Evolutionary conservation across 768 basidiomycete genomes (phyloP).

Genomic region (Tylopilus cervinicoccineus): DNA sequence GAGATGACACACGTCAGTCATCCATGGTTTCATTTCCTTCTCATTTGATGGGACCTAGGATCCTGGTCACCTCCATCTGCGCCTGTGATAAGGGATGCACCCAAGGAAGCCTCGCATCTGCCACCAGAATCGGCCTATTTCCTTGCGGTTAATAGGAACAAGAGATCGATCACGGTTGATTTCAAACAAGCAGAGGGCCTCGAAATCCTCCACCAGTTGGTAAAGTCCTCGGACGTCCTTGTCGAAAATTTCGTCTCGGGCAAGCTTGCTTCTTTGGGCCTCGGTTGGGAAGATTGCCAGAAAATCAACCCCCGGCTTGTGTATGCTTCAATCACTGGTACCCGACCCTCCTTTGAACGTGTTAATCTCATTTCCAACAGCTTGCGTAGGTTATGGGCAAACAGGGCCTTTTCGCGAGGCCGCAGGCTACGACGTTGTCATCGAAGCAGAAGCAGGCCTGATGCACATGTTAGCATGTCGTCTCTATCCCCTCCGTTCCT

Average conservation of each 20-base stretch:
- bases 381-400: slow-evolving; percentile 66
- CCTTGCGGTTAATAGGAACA: slow-evolving; percentile 83
- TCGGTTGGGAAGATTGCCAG: slow-evolving; percentile 80
- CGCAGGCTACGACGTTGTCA: slow-evolving; percentile 85
- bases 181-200: slow-evolving; percentile 78
- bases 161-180: slow-evolving; percentile 85
- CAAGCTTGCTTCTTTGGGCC: slow-evolving; percentile 78
- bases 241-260: slow-evolving; percentile 89
- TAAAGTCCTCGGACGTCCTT: slow-evolving; percentile 74
- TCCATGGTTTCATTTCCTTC: slow-evolving; percentile 5
- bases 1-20: slow-evolving; percentile 83
- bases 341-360: slow-evolving; percentile 9
- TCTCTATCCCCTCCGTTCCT: slow-evolving; percentile 9
- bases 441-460: slow-evolving; percentile 87
- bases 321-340: slow-evolving; percentile 88
- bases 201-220: slow-evolving; percentile 66
- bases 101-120: slow-evolving; percentile 54
- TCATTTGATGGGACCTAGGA: slow-evolving; percentile 37
- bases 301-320: slow-evolving; percentile 77
- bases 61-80: slow-evolving; percentile 65
- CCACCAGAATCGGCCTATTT: slow-evolving; percentile 95
- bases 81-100: slow-evolving; percentile 43
- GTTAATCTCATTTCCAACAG: neutral
- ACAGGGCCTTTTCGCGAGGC: slow-evolving; percentile 82
- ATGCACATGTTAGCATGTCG: slow-evolving; percentile 77